These are phyloP conservation scores for Rhinocladiella similis DNA, from an alignment of 2,329 filamentous ascomycete species.

Conservation along the genomic window DNA sequence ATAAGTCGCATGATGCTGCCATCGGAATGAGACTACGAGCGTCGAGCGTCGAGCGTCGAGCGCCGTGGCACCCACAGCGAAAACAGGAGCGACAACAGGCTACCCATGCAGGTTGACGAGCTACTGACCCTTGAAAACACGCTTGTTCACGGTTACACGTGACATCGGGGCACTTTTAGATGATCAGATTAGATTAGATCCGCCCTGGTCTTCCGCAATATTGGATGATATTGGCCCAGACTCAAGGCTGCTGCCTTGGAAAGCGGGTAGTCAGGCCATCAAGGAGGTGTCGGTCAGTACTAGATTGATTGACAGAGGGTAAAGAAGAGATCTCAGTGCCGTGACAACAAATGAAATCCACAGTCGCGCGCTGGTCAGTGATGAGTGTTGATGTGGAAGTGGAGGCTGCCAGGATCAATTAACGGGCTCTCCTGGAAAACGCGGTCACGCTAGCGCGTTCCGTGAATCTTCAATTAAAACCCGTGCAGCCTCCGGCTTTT, in stretches of 20 bases:
- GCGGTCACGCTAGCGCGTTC: slow-evolving; percentile 9
- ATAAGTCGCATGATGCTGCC: too few species aligned
- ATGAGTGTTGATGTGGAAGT: slow-evolving; percentile 16
- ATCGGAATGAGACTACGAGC: too few species aligned
- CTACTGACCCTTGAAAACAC: not conserved
- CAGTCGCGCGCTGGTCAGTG: slow-evolving; percentile 1
- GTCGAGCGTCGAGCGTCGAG: too few species aligned
- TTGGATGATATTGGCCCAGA: not conserved
- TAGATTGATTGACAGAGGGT: slow-evolving; percentile 12
- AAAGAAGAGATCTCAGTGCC: slow-evolving; percentile 12
- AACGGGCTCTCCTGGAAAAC: not conserved
- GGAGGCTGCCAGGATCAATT: slow-evolving; percentile 7
- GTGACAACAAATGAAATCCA: not conserved
- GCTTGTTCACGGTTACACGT: not conserved
- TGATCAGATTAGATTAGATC: not conserved
- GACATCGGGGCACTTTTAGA: not conserved
- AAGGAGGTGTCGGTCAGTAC: not conserved
- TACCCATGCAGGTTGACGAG: too few species aligned
- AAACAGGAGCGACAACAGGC: too few species aligned
- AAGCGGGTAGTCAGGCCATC: not conserved
- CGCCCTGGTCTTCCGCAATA: not conserved
- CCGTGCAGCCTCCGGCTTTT: slow-evolving; percentile 8
- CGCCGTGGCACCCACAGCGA: too few species aligned
- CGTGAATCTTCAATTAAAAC: slow-evolving; percentile 9
- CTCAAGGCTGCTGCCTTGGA: not conserved